A percentile compares a stretch with the other conserved stretches of the same genome.
Evolutionary conservation across 208 protist genomes (phyloP).

Genomic region (Histomonas meleagridis): DNA sequence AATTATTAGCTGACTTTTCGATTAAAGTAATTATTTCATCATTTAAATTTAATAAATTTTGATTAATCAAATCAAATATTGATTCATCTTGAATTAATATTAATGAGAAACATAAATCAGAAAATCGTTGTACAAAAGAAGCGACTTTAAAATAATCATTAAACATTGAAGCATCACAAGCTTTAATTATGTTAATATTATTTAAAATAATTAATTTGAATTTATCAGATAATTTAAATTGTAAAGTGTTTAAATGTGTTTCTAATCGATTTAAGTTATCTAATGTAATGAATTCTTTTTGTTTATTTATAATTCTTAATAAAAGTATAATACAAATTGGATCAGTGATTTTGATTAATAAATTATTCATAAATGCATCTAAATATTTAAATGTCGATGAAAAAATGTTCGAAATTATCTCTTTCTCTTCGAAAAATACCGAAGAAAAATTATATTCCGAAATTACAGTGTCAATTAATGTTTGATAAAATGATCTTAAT

Average conservation of each 20-base stretch:
- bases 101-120: background rate
- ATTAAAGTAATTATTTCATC: background rate
- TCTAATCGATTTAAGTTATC: background rate
- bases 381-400: background rate
- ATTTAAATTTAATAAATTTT: background rate
- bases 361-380: background rate
- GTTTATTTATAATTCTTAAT: background rate
- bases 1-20: background rate
- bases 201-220: background rate
- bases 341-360: background rate
- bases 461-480: background rate
- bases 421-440: background rate
- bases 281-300: background rate
- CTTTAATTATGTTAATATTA: background rate
- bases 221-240: background rate
- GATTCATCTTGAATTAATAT: background rate
- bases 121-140: background rate
- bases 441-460: background rate
- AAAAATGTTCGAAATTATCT: background rate
- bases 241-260: background rate
- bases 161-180: background rate
- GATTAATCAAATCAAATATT: background rate
- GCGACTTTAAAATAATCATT: background rate
- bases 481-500: background rate
- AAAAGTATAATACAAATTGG: background rate